Base-by-base conservation (phyloP, 352 stramenopile species). In the Phytophthora chlamydospora region DNA sequence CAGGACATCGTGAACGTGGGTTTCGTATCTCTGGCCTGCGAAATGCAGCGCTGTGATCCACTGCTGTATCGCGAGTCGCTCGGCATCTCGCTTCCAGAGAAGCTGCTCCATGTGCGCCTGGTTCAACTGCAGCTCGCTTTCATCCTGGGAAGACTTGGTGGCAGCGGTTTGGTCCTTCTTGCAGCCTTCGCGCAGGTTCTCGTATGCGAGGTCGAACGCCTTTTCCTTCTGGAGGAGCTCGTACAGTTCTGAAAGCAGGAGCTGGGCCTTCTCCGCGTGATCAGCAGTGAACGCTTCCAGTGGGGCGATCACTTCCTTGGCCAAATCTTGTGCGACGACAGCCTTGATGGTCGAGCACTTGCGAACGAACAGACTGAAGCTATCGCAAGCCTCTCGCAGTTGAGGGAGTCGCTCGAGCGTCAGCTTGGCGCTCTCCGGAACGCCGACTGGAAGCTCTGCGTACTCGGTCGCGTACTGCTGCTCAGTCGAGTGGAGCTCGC, bases 181-280 rank as follows among this genome's bases (percentile, higher is more conserved):
- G 43, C 40, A 63, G 17, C 21, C 51, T 43, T 44, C 41, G n/a
- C 53, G 52, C 11, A 63, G 21, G 8, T 71, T 59, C 14, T 67
- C 34, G 27, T 67, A 73, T 6, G 57, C 68, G 11, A 73, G n/a
- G 10, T 77, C 56, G 40, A 75, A 71, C 4, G 70, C 70, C 17
- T 67, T 66, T 58, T 88, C 76, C 16, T 65, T 75, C 45, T 83
- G 62, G 7, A 83, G 32, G 2, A 72, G 66, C 17, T 78, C 64
- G 12, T 78, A 64, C 16, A 88, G 69, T 52, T 86, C 78, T 4
- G 47, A 61, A 0, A 85, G 58, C 40, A 88, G 27, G 34, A 81
- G 70, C 34, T 66, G 70, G 8, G 63, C 70, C 32, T 85, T 76
- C 44, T 67, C 50, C 9, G 49, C 51, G 45, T 88, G 72, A 46